Evolutionary conservation across 2,329 filamentous ascomycete genomes (phyloP), one percentile per base, ranked within the genome.

Genomic region (Ploettnerulaceae sp.): DNA sequence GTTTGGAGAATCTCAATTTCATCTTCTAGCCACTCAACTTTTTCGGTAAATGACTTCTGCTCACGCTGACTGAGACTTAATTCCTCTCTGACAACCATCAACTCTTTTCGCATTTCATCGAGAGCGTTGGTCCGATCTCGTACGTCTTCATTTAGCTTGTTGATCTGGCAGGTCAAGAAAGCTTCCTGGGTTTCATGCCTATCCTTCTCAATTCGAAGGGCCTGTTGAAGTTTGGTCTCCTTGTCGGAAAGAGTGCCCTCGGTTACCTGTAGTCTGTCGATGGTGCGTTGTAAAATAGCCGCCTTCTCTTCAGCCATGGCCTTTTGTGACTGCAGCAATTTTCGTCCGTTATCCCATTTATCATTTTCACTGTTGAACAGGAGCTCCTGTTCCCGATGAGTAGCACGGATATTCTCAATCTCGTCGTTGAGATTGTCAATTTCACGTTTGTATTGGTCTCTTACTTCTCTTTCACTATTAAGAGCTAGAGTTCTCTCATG

Each of bases 181-280:
- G 77, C 77, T 61, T 91, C 84, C 57, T 91, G 85, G 45, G 76
- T 79, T 53, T 75, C 75, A 59, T 93, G 82, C 18, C 86, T 81
- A 52, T 87, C 77, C 36, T 77, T 76, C 60, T 90, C 86, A 58
- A 78, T 85, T 52, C 84, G 75, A 9, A 89, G 71, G 3, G 81
- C 79, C 58, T 82, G 75, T 61, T 86, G 79, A 14, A 89, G 67
- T 61, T 75, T 83, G 17, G 71, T 71, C 58, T 89, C 84, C 61
- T 84, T 84, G 52, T 75, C 75, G 15, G 82, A 83, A 22, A 87
- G 67, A 9, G 74, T 79, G 12, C 82, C 80, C 61, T 88, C 83
- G 1, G 75, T 72, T 58, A 84, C 76, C 39, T 84, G 82, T 24
- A 89, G 71, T 55, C 75, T 79, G 52, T 86, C 80, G 48, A 90